phyloP scores from a whole-genome alignment of 345 rosid species.

The Populus pruinosa region DNA sequence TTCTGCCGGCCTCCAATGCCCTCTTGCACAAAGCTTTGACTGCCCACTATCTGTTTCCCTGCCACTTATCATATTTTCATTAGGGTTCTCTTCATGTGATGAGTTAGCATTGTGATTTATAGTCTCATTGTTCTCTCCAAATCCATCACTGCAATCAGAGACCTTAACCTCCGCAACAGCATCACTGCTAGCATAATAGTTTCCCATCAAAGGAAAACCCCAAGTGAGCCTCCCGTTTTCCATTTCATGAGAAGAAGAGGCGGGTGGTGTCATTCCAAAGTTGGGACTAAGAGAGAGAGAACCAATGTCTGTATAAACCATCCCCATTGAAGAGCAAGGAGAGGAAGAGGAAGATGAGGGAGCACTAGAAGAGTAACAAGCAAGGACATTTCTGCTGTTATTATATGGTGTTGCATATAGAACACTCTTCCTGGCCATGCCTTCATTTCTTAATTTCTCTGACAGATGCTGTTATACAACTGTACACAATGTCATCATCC shows the following conservation, averaged over 20 bases:
- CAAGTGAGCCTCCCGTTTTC: slow-evolving; percentile 36
- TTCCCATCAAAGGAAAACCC: slow-evolving; percentile 34
- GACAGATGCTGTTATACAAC: slow-evolving; percentile 49
- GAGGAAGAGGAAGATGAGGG: slow-evolving; percentile 12
- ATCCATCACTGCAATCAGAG: slow-evolving; percentile 34
- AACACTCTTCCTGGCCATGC: slow-evolving; percentile 25
- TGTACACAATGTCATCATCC: slow-evolving; percentile 41
- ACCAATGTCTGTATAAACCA: slow-evolving; percentile 43
- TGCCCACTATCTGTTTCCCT: slow-evolving; percentile 57
- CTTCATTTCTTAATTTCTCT: slow-evolving; percentile 26
- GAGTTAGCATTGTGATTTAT: slow-evolving; percentile 11
- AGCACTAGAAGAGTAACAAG: slow-evolving; percentile 4
- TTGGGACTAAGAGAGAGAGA: slow-evolving; percentile 42
- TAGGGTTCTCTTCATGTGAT: slow-evolving; percentile 32
- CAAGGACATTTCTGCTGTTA: slow-evolving; percentile 11
- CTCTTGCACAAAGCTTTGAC: slow-evolving; percentile 80
- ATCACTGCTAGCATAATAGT: slow-evolving; percentile 12
- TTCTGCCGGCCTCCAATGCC: slow-evolving; percentile 98
- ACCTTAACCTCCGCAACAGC: slow-evolving; percentile 13
- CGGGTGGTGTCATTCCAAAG: slow-evolving; percentile 15
- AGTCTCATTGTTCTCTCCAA: slow-evolving; percentile 22
- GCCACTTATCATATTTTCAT: slow-evolving; percentile 20
- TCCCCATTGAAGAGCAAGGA: slow-evolving; percentile 16
- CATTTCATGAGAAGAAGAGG: slow-evolving; percentile 18
- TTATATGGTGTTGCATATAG: slow-evolving; percentile 19